Evolutionary conservation across 1,284 basidiomycete genomes (phyloP).

Genomic region (Blastosporella zonata): DNA sequence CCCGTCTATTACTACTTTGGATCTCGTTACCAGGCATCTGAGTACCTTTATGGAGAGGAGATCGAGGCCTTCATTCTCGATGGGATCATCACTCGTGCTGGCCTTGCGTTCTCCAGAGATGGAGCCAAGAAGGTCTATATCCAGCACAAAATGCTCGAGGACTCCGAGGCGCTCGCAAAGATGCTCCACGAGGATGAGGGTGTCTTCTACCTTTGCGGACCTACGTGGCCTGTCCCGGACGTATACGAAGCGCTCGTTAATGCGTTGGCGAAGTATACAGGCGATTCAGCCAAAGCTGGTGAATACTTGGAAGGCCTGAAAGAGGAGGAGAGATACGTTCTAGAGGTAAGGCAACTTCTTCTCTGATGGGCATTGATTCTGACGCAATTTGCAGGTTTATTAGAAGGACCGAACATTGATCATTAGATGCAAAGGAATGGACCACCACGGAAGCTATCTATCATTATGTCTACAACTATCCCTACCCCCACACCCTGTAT

Average conservation of each 20-base stretch:
- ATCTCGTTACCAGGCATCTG: conserved; percentile 90
- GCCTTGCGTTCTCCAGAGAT: conserved; percentile 97
- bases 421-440: neutral
- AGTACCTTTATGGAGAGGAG: conserved; percentile 96
- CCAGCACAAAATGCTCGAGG: conserved; percentile 96
- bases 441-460: neutral
- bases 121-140: conserved; percentile 93
- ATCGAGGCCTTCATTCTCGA: conserved; percentile 82
- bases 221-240: conserved; percentile 98
- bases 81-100: conserved; percentile 83
- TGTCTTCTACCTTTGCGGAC: conserved; percentile 96
- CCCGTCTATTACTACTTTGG: conserved; percentile 98
- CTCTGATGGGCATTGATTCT: neutral
- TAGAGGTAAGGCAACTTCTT: conserved; percentile 65
- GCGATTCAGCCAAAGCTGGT: conserved; percentile 70
- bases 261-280: conserved; percentile 73
- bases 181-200: conserved; percentile 73
- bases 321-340: conserved; percentile 96
- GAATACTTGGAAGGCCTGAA: conserved; percentile 88
- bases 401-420: conserved; percentile 15
- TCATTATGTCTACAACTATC: neutral
- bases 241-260: conserved; percentile 90
- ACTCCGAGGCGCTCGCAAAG: conserved; percentile 73
- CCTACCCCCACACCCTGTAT: neutral
- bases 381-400: conserved; percentile 27